Conservation (phyloP, 257 asterid species). For the Solanum stenotomum region DNA sequence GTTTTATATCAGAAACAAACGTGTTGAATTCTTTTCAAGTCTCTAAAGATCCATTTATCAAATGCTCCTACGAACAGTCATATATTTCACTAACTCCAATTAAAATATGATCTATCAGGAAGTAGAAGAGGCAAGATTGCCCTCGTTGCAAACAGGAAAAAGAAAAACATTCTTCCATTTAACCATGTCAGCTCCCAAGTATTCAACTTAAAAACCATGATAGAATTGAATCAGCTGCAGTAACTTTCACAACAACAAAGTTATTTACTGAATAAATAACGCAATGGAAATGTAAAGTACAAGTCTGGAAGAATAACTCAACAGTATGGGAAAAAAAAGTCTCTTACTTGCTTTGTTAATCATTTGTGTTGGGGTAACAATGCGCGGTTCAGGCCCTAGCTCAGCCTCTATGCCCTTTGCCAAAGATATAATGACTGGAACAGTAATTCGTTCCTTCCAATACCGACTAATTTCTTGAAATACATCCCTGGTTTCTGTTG, state of each 20-base stretch:
- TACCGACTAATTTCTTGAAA: slow-evolving; percentile 70
- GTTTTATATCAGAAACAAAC: too few species aligned
- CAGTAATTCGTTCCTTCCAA: slow-evolving; percentile 76
- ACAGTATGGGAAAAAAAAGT: background rate
- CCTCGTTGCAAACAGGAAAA: background rate
- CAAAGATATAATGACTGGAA: slow-evolving; percentile 62
- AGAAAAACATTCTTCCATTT: background rate
- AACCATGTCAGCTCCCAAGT: background rate
- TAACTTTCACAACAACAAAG: background rate
- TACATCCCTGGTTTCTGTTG: slow-evolving; percentile 74
- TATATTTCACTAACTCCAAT: background rate
- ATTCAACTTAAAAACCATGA: background rate
- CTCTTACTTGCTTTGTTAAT: slow-evolving; percentile 68
- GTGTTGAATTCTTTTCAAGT: background rate
- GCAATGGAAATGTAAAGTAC: background rate
- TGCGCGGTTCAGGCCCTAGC: slow-evolving; percentile 57
- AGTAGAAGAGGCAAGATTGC: background rate
- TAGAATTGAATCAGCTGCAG: background rate
- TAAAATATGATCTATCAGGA: background rate
- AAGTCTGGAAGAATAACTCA: slow-evolving; percentile 6
- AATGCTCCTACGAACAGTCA: background rate
- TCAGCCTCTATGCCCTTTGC: slow-evolving; percentile 94
- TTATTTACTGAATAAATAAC: background rate
- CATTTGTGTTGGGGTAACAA: slow-evolving; percentile 88
- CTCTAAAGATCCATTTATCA: background rate